Evolutionary conservation across 352 stramenopile genomes (phyloP), one percentile per base, ranked within the genome.

Genomic region (Globisporangium cederbergense): DNA sequence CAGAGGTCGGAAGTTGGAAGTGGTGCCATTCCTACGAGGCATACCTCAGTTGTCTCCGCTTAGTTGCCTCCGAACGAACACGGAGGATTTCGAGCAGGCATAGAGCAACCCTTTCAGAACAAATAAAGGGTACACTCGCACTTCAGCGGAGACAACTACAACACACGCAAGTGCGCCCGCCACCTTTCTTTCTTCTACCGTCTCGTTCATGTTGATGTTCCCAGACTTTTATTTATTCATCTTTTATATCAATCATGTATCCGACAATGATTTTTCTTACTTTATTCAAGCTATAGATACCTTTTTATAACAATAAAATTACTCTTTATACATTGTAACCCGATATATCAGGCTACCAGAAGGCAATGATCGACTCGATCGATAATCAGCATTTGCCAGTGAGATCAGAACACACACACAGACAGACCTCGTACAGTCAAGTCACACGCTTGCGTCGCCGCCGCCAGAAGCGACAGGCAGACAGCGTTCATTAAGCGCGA

Each of bases 101-200:
- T 49, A 49, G 43, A 49, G 43, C 14, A 49, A 49, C 43, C 43
- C 43, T 49, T 18, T 49, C 5, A 8, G 18, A 49, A 20, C 5
- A 6, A 18, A 62, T 55, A 55, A 32, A 53, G 57, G 57, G 43
- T 47, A 55, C 57, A 62, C n/a, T 54, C 43, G 57, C 30, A 62
- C 57, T 62, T 43, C 11, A 34, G 4, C 52, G 52, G 14, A 58
- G 32, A 58, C 16, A 57, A 30, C 28, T 57, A 58, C 51, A 58
- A 57, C 18, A 14, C 5, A 42, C 36, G 38, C 47, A 53, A 34
- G 20, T 54, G 47, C 47, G 25, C 38, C 22, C 47, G 25, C 38
- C 22, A 25, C 14, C n/a, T 53, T 62, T 46, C n/a, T 53, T 62
- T 46, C 46, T 62, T 62, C 57, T 28, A 30, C 32, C 52, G 32